Percentiles rank a stretch among this genome's conserved stretches.
phyloP scores from a whole-genome alignment of 352 stramenopile species.

The Pythium grandisporangium region DNA sequence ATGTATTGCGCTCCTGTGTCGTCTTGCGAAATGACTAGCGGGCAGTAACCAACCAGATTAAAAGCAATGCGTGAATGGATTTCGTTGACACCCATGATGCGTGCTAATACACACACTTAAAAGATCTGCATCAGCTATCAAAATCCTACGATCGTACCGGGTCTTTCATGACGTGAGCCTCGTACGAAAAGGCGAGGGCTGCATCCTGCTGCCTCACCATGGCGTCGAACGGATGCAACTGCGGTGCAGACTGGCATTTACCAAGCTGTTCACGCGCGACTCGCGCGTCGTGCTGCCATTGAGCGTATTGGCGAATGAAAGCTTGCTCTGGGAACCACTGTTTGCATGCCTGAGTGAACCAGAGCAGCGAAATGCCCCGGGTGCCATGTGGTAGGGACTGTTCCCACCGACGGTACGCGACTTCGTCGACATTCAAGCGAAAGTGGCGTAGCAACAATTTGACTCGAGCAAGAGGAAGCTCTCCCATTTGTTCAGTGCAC shows the following conservation, averaged over 20 bases:
- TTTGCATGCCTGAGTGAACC: constrained; percentile 31
- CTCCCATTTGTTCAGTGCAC: constrained; percentile 16
- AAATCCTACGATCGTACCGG: constrained; percentile 8
- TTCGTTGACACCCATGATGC: no score
- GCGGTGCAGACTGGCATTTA: constrained; percentile 18
- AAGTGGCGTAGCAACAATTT: constrained; percentile 34
- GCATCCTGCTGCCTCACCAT: constrained; percentile 29
- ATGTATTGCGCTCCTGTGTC: constrained; percentile 14
- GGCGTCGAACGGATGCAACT: constrained; percentile 36
- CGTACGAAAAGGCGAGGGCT: constrained; percentile 35
- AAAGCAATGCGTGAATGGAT: no score
- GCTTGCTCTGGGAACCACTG: constrained; percentile 43
- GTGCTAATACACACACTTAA: no score
- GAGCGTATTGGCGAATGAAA: constrained; percentile 19
- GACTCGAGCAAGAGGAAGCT: constrained; percentile 20
- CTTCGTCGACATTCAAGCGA: constrained; percentile 23
- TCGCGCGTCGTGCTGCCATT: constrained; percentile 6
- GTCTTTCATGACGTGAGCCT: constrained; percentile 20
- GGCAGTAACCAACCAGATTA: neutral
- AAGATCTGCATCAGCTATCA: no score
- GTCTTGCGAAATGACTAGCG: neutral
- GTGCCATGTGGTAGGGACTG: constrained; percentile 24
- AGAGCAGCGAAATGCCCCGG: constrained; percentile 23
- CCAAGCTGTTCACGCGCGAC: constrained; percentile 7
- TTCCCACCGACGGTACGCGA: constrained; percentile 45